These are phyloP conservation scores for Coemansia sp. DNA, from an alignment of 192 early-diverging fungal species.

Conservation along the genomic window DNA sequence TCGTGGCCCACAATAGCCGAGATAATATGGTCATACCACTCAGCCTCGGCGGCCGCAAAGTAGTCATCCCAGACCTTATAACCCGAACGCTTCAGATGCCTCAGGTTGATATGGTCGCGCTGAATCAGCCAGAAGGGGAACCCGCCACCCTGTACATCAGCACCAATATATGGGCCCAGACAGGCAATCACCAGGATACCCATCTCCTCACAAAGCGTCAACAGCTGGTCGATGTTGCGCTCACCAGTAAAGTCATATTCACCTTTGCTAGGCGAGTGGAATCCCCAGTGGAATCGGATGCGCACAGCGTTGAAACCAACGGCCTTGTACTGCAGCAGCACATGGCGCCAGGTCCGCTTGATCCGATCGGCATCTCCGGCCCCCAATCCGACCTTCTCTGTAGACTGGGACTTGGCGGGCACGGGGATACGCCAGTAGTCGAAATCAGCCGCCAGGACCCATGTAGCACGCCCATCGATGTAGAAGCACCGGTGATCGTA, in stretches of 20 bases:
- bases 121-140: conserved; percentile 77
- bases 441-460: conserved; percentile 76
- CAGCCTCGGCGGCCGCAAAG: conserved; percentile 65
- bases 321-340: conserved; percentile 68
- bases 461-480: conserved; percentile 61
- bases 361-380: conserved; percentile 1
- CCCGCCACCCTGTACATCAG: conserved; percentile 71
- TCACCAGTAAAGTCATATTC: conserved; percentile 71
- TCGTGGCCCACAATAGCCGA: conserved; percentile 76
- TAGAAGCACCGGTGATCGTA: conserved; percentile 64
- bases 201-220: conserved; percentile 69
- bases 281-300: conserved; percentile 90
- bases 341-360: conserved; percentile 54
- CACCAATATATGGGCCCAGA: conserved; percentile 80
- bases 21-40: conserved; percentile 74
- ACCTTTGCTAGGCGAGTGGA: conserved; percentile 71
- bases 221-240: conserved; percentile 67
- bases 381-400: background rate
- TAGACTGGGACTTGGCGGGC: conserved; percentile 1
- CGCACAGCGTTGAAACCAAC: conserved; percentile 76
- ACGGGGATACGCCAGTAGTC: conserved; percentile 85
- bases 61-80: conserved; percentile 65
- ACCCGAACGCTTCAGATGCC: conserved; percentile 65
- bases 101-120: conserved; percentile 65
- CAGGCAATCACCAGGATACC: conserved; percentile 77